Conservation (phyloP, 352 stramenopile genomes). For the Phytophthora vignae region DNA sequence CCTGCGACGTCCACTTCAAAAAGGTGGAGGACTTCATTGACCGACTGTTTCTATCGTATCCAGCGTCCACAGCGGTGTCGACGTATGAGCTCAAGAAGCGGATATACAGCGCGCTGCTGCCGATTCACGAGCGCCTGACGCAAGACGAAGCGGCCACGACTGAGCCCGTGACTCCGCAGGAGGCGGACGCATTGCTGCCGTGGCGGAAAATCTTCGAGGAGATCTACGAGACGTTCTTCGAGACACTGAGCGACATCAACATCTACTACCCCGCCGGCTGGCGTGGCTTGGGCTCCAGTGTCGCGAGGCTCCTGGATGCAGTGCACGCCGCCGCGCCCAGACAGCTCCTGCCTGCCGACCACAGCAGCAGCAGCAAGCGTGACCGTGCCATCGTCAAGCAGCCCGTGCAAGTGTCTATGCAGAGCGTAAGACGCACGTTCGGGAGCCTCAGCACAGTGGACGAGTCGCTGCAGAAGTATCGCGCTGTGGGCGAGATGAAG, state of each 20-base stretch:
- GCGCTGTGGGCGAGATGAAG: conserved; percentile 44
- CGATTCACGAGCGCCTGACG: conserved; percentile 56
- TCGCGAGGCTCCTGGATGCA: conserved; percentile 24
- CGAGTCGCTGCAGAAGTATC: conserved; percentile 36
- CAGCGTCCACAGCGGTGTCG: conserved; percentile 42
- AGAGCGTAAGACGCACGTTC: conserved; percentile 55
- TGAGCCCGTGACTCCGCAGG: conserved; percentile 19
- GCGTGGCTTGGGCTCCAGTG: conserved; percentile 21
- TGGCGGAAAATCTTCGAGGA: conserved; percentile 69
- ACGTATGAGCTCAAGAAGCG: conserved; percentile 71
- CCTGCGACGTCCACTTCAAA: conserved; percentile 68
- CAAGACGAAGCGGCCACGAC: conserved; percentile 11
- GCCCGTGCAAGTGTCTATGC: conserved; percentile 36
- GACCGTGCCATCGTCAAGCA: conserved; percentile 13
- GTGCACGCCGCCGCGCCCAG: not conserved
- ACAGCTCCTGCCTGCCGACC: conserved; percentile 4
- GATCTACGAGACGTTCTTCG: conserved; percentile 70
- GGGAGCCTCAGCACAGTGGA: conserved; percentile 25
- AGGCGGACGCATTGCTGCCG: conserved; percentile 44
- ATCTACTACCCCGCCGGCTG: conserved; percentile 52
- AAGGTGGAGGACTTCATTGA: conserved; percentile 69
- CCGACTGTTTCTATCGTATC: conserved; percentile 48
- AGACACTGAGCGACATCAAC: conserved; percentile 57
- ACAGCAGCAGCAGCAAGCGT: conserved; percentile 1
- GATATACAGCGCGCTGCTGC: conserved; percentile 59